Base-by-base conservation (phyloP, 148 eudicot genomes). In the Arbutus unedo region DNA sequence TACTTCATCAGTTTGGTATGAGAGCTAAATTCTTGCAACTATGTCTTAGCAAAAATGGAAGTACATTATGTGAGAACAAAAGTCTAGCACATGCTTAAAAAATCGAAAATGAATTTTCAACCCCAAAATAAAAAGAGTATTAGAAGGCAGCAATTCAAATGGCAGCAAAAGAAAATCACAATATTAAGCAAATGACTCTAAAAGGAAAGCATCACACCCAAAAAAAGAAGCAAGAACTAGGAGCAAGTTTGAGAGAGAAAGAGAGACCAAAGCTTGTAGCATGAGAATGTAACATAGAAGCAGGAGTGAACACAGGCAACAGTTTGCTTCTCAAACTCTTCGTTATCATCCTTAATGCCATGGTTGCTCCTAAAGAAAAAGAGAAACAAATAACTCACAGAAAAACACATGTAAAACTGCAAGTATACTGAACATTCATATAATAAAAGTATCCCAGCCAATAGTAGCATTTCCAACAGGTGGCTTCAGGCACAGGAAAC, bases 231-330 rank as follows among this genome's bases (percentile, higher is more conserved):
- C 50, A 72, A 72, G 19, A 74, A 8, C 15, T n/a, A 18, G 16
- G 77, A 44, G 21, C 54, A 47, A 74, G 57, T 56, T 21, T 79
- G 50, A 67, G 49, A 53, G 60, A 79, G 31, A 8, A 45, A 31
- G 44, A 66, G 81, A 49, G 79, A 96, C 99, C 99, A 56, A 96
- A 96, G 85, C 99, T 96, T 44, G 98, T 94, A 48, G 98, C 91
- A 79, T 96, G 99, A 56, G 99, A 94, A 79, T 96, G 99, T 84
- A 93, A 88, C 78, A 77, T 84, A 82, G 85, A 88, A 81, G 86
- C 87, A 9, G 86, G 82, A 74, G 91, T 81, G 31, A 86, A 75
- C 80, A 59, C 60, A 5, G 91, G 92, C 48, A 83, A 74, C 56
- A 87, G 72, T 81, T 84, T 86, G 73, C 86, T 87, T 79, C 91